Evolutionary conservation across 768 basidiomycete species (phyloP).

Genomic region (Trametes cinnabarina): DNA sequence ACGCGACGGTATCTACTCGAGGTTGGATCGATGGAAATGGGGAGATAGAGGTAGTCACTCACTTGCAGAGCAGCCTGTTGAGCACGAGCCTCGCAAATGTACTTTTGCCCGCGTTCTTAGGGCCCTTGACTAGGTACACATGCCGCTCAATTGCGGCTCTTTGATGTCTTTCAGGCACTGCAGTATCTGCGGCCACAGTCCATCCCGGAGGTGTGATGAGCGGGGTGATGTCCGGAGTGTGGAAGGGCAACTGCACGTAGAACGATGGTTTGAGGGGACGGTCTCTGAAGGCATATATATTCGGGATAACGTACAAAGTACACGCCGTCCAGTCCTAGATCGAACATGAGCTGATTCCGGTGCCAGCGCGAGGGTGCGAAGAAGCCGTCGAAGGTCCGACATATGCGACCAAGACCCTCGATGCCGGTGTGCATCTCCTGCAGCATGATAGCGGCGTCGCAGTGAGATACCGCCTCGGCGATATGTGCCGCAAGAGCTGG

Average conservation of each 20-base stretch:
- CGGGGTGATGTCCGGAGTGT: slow-evolving; percentile 32
- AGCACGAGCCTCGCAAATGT: slow-evolving; percentile 74
- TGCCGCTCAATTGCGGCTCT: slow-evolving; percentile 16
- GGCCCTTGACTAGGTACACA: slow-evolving; percentile 73
- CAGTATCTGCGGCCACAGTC: slow-evolving; percentile 29
- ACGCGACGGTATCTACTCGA: slow-evolving; percentile 66
- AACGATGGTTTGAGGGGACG: slow-evolving; percentile 21
- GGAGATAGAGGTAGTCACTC: slow-evolving; percentile 15
- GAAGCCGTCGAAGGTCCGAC: slow-evolving; percentile 57
- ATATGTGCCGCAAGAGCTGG: slow-evolving; percentile 21
- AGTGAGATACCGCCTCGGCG: slow-evolving; percentile 5
- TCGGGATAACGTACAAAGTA: slow-evolving; percentile 42
- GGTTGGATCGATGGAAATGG: background rate
- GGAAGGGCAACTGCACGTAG: slow-evolving; percentile 23
- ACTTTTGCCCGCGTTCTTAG: slow-evolving; percentile 88
- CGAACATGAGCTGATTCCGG: slow-evolving; percentile 32
- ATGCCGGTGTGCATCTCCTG: slow-evolving; percentile 59
- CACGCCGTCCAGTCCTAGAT: slow-evolving; percentile 48
- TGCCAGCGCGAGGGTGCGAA: slow-evolving; percentile 55
- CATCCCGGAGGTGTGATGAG: slow-evolving; percentile 39
- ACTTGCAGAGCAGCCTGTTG: slow-evolving; percentile 67
- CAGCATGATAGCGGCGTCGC: slow-evolving; percentile 49
- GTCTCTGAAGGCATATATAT: background rate
- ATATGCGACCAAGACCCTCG: slow-evolving; percentile 63
- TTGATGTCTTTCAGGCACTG: background rate